phyloP scores from a whole-genome alignment of 805 yeast genomes.

The Spathaspora passalidarum region DNA sequence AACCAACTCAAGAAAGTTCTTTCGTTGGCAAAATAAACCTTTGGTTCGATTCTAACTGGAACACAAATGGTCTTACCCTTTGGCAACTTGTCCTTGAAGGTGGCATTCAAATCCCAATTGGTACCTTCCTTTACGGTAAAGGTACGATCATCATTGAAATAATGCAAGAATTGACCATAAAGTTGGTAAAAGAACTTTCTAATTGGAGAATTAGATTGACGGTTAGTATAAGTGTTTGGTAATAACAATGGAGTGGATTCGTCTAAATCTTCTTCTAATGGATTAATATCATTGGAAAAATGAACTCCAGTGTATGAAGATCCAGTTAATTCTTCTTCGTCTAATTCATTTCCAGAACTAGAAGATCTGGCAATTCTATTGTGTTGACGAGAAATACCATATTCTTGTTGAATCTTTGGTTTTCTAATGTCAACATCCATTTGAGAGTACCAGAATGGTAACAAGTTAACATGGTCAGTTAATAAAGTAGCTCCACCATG shows the following conservation, averaged over 20 bases:
- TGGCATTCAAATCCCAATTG: conserved; percentile 40
- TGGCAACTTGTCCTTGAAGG: conserved; percentile 64
- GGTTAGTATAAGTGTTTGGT: conserved; percentile 30
- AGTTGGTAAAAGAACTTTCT: conserved; percentile 27
- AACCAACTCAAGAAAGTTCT: conserved; percentile 93
- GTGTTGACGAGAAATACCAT: conserved; percentile 55
- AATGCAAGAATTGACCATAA: conserved; percentile 37
- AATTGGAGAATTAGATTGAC: conserved; percentile 28
- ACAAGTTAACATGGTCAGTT: conserved; percentile 75
- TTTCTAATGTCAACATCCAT: conserved; percentile 94
- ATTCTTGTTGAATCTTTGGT: conserved; percentile 60
- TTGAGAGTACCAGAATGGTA: conserved; percentile 98
- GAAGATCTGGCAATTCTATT: conserved; percentile 22
- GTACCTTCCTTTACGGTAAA: conserved; percentile 45
- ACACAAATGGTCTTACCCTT: conserved; percentile 86
- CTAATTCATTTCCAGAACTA: conserved; percentile 56
- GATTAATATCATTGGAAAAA: conserved; percentile 44
- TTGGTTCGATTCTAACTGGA: conserved; percentile 96
- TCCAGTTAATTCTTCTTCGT: conserved; percentile 59
- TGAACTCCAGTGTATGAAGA: conserved; percentile 35
- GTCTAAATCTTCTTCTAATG: conserved; percentile 50
- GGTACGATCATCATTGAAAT: conserved; percentile 44
- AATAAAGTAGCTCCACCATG: conserved; percentile 94
- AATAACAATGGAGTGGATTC: conserved; percentile 42
- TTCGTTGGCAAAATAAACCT: conserved; percentile 98